Evolutionary conservation across 768 basidiomycete genomes (phyloP).

Genomic region (Coprinopsis marcescibilis): DNA sequence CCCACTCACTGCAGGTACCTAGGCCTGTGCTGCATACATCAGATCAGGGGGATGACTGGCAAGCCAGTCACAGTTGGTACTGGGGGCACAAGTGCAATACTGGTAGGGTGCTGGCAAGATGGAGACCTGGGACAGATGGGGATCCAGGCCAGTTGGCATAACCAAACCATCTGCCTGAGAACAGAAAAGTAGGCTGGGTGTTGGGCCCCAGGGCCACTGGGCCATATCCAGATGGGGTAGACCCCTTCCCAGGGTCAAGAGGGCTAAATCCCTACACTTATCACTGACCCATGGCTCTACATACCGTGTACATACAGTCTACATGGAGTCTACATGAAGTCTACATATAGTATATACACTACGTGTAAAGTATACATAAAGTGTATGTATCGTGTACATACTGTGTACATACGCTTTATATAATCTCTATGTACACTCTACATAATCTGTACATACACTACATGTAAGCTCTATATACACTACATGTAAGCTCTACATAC

Average conservation of each 20-base stretch:
- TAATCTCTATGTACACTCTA: too few relatives aligned
- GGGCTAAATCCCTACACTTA: slow-evolving; percentile 5
- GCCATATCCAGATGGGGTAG: slow-evolving; percentile 1
- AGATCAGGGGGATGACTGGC: not conserved
- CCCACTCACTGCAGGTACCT: slow-evolving; percentile 4
- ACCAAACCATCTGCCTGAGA: slow-evolving; percentile 7
- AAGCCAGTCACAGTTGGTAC: not conserved
- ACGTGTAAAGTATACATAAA: too few relatives aligned
- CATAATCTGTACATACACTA: too few relatives aligned
- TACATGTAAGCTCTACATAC: too few relatives aligned
- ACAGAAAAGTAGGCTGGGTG: slow-evolving; percentile 4
- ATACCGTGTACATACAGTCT: too few relatives aligned
- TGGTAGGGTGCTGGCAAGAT: slow-evolving; percentile 8
- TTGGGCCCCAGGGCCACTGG: not conserved
- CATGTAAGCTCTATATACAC: too few relatives aligned
- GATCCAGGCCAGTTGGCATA: slow-evolving; percentile 11
- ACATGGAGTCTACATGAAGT: too few relatives aligned
- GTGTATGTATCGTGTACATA: too few relatives aligned
- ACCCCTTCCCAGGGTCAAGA: slow-evolving; percentile 2
- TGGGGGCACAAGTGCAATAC: not conserved
- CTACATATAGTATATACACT: too few relatives aligned
- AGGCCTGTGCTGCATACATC: not conserved
- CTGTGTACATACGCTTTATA: too few relatives aligned
- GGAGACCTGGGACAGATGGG: slow-evolving; percentile 12
- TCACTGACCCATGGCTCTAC: too few relatives aligned